phyloP scores from a whole-genome alignment of 805 yeast species.

The Cyberlindnera galapagoensis region DNA sequence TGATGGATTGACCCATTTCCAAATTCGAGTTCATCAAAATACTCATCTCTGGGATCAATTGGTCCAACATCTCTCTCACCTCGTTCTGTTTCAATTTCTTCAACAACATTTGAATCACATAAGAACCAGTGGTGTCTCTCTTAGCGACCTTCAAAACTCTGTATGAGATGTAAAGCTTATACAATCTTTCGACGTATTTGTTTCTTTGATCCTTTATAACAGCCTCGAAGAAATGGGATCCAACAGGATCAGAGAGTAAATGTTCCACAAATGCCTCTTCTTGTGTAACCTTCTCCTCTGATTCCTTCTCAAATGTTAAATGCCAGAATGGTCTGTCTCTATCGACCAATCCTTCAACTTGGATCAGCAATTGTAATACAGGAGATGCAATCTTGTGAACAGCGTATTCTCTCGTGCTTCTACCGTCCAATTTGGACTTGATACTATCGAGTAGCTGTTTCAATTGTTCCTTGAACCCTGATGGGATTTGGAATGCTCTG shows the following conservation, averaged over 20 bases:
- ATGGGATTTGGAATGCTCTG: slow-evolving; percentile 62
- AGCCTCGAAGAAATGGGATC: slow-evolving; percentile 84
- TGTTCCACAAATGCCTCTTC: slow-evolving; percentile 83
- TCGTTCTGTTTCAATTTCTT: slow-evolving; percentile 57
- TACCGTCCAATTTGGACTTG: slow-evolving; percentile 29
- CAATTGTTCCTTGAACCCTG: slow-evolving; percentile 57
- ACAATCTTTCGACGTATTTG: slow-evolving; percentile 66
- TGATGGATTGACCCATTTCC: slow-evolving; percentile 59
- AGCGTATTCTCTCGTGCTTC: slow-evolving; percentile 63
- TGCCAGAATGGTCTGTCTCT: slow-evolving; percentile 69
- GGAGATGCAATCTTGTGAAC: slow-evolving; percentile 84
- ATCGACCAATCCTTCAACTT: slow-evolving; percentile 75
- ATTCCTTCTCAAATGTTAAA: slow-evolving; percentile 45
- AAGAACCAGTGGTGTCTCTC: slow-evolving; percentile 81
- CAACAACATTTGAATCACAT: slow-evolving; percentile 66
- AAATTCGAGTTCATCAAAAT: slow-evolving; percentile 58
- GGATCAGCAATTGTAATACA: slow-evolving; percentile 69
- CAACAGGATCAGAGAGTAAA: slow-evolving; percentile 80
- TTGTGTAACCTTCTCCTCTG: slow-evolving; percentile 44
- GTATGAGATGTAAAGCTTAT: slow-evolving; percentile 63
- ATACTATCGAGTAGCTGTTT: slow-evolving; percentile 40
- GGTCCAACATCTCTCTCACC: slow-evolving; percentile 55
- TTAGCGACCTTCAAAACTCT: slow-evolving; percentile 67
- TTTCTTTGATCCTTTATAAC: slow-evolving; percentile 59
- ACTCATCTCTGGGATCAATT: slow-evolving; percentile 59